These are phyloP conservation scores for Coemansia reversa DNA, from an alignment of 192 early-diverging fungal species.

Conservation along the genomic window DNA sequence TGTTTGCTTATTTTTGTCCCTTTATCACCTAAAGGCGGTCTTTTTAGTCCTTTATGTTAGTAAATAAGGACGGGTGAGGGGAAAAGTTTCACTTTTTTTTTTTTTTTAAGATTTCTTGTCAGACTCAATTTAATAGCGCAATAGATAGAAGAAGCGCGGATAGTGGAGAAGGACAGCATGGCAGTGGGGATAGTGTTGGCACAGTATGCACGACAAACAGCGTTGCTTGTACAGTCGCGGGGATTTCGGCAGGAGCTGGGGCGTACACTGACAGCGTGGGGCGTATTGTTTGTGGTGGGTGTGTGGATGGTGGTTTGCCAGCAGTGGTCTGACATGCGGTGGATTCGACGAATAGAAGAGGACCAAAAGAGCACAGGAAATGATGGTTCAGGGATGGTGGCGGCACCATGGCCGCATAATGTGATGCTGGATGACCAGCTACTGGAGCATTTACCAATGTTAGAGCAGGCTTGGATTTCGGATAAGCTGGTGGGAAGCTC, in stretches of 20 bases:
- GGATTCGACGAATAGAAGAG: conserved; percentile 23
- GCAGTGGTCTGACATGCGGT: conserved; percentile 54
- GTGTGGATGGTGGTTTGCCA: conserved; percentile 56
- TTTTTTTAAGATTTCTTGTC: no score
- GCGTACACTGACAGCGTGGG: conserved; percentile 35
- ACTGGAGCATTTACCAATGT: conserved; percentile 52
- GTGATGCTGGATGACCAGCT: conserved; percentile 53
- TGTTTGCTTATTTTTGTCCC: no score
- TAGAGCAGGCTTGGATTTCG: conserved; percentile 51
- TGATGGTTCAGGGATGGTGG: neutral
- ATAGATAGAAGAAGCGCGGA: no score
- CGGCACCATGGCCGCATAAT: conserved; percentile 22
- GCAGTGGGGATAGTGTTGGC: conserved; percentile 1
- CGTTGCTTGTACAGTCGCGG: conserved; percentile 11
- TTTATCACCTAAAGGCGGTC: no score
- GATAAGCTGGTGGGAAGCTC: conserved; percentile 56
- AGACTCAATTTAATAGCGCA: no score
- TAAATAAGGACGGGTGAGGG: no score
- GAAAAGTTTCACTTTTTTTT: no score
- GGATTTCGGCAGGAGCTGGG: conserved; percentile 32
- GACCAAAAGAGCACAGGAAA: neutral
- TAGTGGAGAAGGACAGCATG: neutral
- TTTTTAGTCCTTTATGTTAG: no score
- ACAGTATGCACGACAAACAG: neutral
- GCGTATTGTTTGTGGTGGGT: conserved; percentile 36